These are phyloP conservation scores for Bacidia gigantensis DNA, from an alignment of 495 filamentous ascomycete genomes.

Conservation along the genomic window DNA sequence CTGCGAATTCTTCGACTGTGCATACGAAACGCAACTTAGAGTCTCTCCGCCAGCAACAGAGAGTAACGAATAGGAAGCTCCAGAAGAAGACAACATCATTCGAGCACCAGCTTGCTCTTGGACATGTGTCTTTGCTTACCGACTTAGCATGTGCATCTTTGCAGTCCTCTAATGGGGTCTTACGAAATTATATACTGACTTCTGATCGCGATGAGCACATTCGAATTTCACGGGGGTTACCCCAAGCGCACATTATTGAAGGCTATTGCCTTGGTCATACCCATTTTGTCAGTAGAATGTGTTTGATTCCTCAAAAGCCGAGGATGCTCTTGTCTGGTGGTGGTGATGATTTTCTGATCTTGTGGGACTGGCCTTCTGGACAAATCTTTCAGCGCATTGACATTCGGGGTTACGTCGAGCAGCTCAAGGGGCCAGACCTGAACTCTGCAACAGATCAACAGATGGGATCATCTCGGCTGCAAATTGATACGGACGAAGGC, in stretches of 20 bases:
- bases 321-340: conserved; percentile 69
- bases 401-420: conserved; percentile 25
- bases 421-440: background rate
- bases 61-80: conserved; percentile 29
- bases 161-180: conserved; percentile 8
- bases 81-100: conserved; percentile 36
- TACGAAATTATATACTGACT: conserved; percentile 62
- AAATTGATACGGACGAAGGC: conserved; percentile 9
- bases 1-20: conserved; percentile 63
- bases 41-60: conserved; percentile 59
- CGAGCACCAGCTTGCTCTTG: conserved; percentile 62
- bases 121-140: conserved; percentile 88
- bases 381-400: conserved; percentile 38
- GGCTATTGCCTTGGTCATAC: conserved; percentile 75
- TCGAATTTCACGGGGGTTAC: conserved; percentile 68
- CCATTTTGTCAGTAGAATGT: conserved; percentile 66
- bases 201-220: conserved; percentile 96
- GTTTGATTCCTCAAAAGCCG: conserved; percentile 39
- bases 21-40: conserved; percentile 68
- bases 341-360: conserved; percentile 60
- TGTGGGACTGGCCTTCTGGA: conserved; percentile 68
- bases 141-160: conserved; percentile 43
- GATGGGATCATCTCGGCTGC: background rate
- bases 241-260: conserved; percentile 82
- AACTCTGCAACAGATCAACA: background rate